These are phyloP conservation scores for Corylus heterophylla DNA, from an alignment of 306 rosid species.

Conservation along the genomic window DNA sequence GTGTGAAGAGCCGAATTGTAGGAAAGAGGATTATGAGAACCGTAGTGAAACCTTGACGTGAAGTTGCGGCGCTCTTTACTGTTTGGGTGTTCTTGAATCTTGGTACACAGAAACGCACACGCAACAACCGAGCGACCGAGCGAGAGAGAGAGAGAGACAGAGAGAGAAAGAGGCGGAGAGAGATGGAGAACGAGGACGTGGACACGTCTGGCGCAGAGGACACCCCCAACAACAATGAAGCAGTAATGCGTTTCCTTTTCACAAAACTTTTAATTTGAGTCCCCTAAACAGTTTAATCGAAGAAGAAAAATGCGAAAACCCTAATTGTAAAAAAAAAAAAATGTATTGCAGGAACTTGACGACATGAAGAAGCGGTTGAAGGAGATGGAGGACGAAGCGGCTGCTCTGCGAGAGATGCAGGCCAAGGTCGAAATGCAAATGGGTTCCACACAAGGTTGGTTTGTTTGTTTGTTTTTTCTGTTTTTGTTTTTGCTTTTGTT, in stretches of 20 bases:
- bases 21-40: not conserved
- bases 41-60: not conserved
- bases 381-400: slow-evolving; percentile 77
- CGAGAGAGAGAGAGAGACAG: slow-evolving; percentile 10
- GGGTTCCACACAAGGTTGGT: slow-evolving; percentile 59
- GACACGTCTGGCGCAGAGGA: slow-evolving; percentile 47
- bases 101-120: not conserved
- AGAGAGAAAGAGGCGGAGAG: slow-evolving; percentile 4
- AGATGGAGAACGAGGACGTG: slow-evolving; percentile 54
- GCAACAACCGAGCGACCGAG: not conserved
- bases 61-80: not conserved
- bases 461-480: too few relatives aligned
- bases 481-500: not conserved
- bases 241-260: slow-evolving; percentile 19
- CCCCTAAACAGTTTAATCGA: not conserved
- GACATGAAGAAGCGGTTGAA: slow-evolving; percentile 72
- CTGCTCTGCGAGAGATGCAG: slow-evolving; percentile 74
- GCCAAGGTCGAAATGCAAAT: slow-evolving; percentile 68
- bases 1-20: not conserved
- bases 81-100: not conserved
- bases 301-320: not conserved
- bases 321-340: not conserved
- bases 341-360: slow-evolving; percentile 47
- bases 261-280: not conserved
- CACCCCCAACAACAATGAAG: slow-evolving; percentile 33